Evolutionary conservation across 208 protist species (phyloP), one percentile per base, ranked within the genome.

Genomic region (Crithidia fasciculata): DNA sequence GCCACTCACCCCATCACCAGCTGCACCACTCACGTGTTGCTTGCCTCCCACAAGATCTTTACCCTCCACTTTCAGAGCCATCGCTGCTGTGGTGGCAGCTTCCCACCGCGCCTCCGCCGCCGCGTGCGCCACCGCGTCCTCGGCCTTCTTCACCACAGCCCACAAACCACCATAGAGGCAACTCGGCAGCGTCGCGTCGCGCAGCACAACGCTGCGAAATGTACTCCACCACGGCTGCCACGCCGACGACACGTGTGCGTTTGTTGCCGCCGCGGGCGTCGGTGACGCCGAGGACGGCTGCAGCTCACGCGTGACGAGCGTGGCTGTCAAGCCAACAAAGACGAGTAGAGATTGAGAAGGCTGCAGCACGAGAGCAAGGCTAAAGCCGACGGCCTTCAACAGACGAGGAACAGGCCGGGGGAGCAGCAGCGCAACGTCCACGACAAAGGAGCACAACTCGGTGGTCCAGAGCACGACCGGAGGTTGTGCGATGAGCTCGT

Each of bases 281-380:
- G 6, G 5, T 7, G 54, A 19, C 41, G 63, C 63, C 59, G 49
- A 28, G 7, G 39, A 16, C 66, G 59, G 65, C 15, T 79, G 43
- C 43, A 45, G 56, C 55, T 92, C 84, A 5, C 87, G 84, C 8
- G 66, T 74, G 16, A 78, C 78, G 4, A 92, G 66, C 59, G 84
- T 84, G 8, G 76, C 84, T 50, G 85, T 69, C 6, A 92, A 62
- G 6, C 85, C 85, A 5, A 92, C 81, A 58, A 77, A 72, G 44
- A 88, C 58, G 28, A 92, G 81, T 37, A 85, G 63, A 50, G 84
- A 87, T 66, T 89, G 84, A 41, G 80, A 72, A 2, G 76, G 75
- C 45, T 81, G 84, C 10, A 57, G 80, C 0, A 84, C 78, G 2
- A 89, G 63, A n/a, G 78, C 83, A 2, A 88, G 62, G 10, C 75